A percentile compares a stretch with the other conserved stretches of the same genome.
Evolutionary conservation across 2,329 filamentous ascomycete genomes (phyloP).

Genomic region (Colletotrichum euphorbiae): DNA sequence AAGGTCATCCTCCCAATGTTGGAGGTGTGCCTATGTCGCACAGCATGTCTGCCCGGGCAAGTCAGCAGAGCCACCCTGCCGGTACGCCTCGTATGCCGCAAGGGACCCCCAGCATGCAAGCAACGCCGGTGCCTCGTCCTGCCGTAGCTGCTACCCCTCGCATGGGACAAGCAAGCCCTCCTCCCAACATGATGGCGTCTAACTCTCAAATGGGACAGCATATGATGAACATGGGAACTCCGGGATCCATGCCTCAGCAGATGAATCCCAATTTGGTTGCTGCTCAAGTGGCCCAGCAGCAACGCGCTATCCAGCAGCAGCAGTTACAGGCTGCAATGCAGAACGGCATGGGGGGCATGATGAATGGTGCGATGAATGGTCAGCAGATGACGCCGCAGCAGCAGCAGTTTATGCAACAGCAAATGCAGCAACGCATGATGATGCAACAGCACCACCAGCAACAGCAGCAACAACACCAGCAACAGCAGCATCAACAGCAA

Average conservation of each 20-base stretch:
- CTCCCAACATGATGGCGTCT: constrained; percentile 69
- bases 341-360: constrained; percentile 48
- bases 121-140: constrained; percentile 67
- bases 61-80: constrained; percentile 73
- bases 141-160: constrained; percentile 68
- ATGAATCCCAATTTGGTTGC: constrained; percentile 56
- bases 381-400: constrained; percentile 43
- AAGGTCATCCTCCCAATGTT: constrained; percentile 64
- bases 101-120: constrained; percentile 72
- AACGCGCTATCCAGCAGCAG: constrained; percentile 58
- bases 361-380: constrained; percentile 52
- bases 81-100: constrained; percentile 73
- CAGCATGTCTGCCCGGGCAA: constrained; percentile 72
- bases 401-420: constrained; percentile 36
- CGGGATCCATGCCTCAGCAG: constrained; percentile 48
- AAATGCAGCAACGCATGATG: constrained; percentile 43
- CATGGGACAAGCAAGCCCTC: constrained; percentile 72
- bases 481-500: constrained; percentile 51
- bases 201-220: constrained; percentile 65
- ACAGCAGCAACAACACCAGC: constrained; percentile 51
- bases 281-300: constrained; percentile 61
- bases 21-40: constrained; percentile 68
- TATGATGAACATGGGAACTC: constrained; percentile 60
- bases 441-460: constrained; percentile 48
- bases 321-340: constrained; percentile 52